phyloP scores from a whole-genome alignment of 2,329 filamentous ascomycete species.

The Fusarium chuoi region DNA sequence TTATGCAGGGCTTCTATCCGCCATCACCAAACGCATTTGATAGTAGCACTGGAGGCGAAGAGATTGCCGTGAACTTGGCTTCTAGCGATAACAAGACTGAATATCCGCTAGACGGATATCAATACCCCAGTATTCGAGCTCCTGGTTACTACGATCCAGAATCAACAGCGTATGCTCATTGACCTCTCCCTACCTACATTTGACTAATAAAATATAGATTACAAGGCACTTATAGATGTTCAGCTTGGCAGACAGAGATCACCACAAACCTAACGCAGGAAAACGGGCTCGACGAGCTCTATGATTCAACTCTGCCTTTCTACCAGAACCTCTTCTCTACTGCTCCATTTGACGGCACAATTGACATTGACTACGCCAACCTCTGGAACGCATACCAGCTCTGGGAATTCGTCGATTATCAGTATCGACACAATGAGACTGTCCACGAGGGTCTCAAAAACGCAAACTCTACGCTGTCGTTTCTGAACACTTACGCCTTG shows the following conservation, averaged over 20 bases:
- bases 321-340: conserved; percentile 57
- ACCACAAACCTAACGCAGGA: conserved; percentile 42
- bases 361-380: conserved; percentile 50
- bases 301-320: conserved; percentile 49
- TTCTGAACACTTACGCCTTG: conserved; percentile 71
- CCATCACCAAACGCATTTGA: conserved; percentile 61
- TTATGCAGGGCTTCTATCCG: conserved; percentile 87
- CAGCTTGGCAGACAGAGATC: conserved; percentile 49
- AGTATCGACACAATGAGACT: conserved; percentile 62
- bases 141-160: conserved; percentile 57
- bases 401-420: conserved; percentile 67
- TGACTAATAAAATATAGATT: conserved; percentile 45
- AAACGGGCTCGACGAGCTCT: conserved; percentile 36
- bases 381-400: conserved; percentile 63
- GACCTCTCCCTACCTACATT: background rate
- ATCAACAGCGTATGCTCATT: conserved; percentile 56
- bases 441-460: conserved; percentile 52
- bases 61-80: conserved; percentile 56
- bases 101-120: conserved; percentile 80
- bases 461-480: conserved; percentile 49
- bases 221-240: conserved; percentile 53
- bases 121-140: conserved; percentile 76
- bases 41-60: conserved; percentile 42
- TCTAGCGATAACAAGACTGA: conserved; percentile 60
- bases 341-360: conserved; percentile 51